Evolutionary conservation across 768 basidiomycete genomes (phyloP).

Genomic region (Phanerochaete carnosa): DNA sequence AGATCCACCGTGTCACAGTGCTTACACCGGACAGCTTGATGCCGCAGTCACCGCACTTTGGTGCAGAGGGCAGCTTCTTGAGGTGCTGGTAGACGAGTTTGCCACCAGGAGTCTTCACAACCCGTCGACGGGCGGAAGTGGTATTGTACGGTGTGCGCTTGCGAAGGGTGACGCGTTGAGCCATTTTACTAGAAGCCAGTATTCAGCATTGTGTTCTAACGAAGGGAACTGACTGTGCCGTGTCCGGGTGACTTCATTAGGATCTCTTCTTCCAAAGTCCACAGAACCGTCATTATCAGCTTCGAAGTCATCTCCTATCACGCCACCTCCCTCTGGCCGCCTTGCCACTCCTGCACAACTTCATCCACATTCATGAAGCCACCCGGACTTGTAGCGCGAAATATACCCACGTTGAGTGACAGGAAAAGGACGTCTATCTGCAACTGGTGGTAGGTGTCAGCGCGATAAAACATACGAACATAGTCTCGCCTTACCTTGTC

Average conservation of each 20-base stretch:
- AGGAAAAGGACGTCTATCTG: slow-evolving; percentile 18
- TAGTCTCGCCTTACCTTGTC: slow-evolving; percentile 27
- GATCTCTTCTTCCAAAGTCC: neutral
- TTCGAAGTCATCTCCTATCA: neutral
- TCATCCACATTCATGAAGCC: neutral
- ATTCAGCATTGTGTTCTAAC: neutral
- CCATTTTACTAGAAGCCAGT: slow-evolving; percentile 50
- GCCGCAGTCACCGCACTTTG: slow-evolving; percentile 99
- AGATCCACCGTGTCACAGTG: slow-evolving; percentile 13
- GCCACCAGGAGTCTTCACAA: slow-evolving; percentile 98
- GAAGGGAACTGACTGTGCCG: neutral
- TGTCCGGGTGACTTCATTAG: neutral
- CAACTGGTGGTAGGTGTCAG: neutral
- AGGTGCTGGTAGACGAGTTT: slow-evolving; percentile 97
- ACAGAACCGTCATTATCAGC: neutral
- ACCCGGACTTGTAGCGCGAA: slow-evolving; percentile 1
- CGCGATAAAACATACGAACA: slow-evolving; percentile 8
- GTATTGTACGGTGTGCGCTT: slow-evolving; percentile 99
- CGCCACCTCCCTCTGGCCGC: neutral
- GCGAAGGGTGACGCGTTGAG: slow-evolving; percentile 99
- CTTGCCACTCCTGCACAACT: neutral
- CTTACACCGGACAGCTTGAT: slow-evolving; percentile 90
- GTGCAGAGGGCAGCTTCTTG: slow-evolving; percentile 88
- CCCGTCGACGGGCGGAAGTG: slow-evolving; percentile 89
- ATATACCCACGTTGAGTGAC: slow-evolving; percentile 20